phyloP scores from a whole-genome alignment of 2,329 filamentous ascomycete species.

The Fusarium subtropicale region DNA sequence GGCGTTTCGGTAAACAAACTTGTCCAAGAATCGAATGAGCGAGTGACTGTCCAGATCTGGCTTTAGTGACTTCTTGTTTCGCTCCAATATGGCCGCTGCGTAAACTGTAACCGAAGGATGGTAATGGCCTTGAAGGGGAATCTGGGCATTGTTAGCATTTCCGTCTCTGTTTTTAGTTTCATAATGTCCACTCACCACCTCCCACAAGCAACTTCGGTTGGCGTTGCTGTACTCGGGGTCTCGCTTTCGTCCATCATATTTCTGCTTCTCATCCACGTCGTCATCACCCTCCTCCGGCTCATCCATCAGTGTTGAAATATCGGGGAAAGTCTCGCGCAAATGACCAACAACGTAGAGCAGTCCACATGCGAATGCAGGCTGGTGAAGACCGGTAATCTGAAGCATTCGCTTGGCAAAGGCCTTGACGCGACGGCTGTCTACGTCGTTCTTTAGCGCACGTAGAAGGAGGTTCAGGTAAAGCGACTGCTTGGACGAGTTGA shows the following conservation, averaged over 20 bases:
- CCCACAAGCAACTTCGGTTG: slow-evolving; percentile 94
- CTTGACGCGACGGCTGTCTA: slow-evolving; percentile 92
- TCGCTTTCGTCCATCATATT: slow-evolving; percentile 90
- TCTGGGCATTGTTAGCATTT: slow-evolving; percentile 45
- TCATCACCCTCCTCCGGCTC: slow-evolving; percentile 84
- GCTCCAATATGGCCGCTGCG: slow-evolving; percentile 76
- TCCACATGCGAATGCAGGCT: slow-evolving; percentile 91
- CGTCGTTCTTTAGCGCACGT: slow-evolving; percentile 86
- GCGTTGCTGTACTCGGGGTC: slow-evolving; percentile 93
- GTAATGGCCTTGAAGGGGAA: slow-evolving; percentile 72
- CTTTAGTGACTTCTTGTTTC: slow-evolving; percentile 81
- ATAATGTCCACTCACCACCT: slow-evolving; percentile 69
- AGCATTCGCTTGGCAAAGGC: slow-evolving; percentile 95
- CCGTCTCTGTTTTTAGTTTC: neutral
- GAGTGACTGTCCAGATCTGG: slow-evolving; percentile 92
- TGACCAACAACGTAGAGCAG: slow-evolving; percentile 91
- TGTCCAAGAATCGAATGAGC: slow-evolving; percentile 94
- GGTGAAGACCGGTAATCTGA: slow-evolving; percentile 87
- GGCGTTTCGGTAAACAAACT: slow-evolving; percentile 97
- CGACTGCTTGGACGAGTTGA: slow-evolving; percentile 92
- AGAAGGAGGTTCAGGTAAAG: slow-evolving; percentile 94
- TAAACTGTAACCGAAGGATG: slow-evolving; percentile 93
- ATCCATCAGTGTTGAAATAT: slow-evolving; percentile 80
- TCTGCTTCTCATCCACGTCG: slow-evolving; percentile 52
- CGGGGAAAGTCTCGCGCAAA: slow-evolving; percentile 81